Base-by-base conservation (phyloP, 306 rosid species). In the Alnus rubra region DNA sequence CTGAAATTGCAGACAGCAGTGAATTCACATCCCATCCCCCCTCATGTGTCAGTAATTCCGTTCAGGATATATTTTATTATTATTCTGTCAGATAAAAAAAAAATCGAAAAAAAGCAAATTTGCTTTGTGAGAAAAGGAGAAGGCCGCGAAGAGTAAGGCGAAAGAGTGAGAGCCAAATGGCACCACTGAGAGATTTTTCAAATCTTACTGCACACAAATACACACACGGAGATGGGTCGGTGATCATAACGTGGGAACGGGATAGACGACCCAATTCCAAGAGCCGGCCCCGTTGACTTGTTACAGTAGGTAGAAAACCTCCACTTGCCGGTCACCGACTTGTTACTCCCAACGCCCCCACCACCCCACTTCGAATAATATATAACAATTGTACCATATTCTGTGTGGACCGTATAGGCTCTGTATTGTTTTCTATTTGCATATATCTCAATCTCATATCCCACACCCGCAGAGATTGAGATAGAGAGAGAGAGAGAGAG, bases 271-370 rank as follows among this genome's bases (percentile, higher is more conserved):
- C 71, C 53, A 77, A 78, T 86, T 88, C 85, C 90, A 72, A 91
- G 79, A 70, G 58, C 45, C 75, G 77, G 54, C 30, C 56, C 59
- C 86, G 97, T 92, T 91, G 99, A 91, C 98, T 81, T 85, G 86
- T 63, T 67, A 70, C 77, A 71, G 85, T 30, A 74, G 78, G 80
- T 74, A 50, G 79, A 39, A 9, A 71, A 89, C 92, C 94, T 83
- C 87, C 97, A 91, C 84, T 74, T 89, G 94, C 86, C 93, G 53
- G 92, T 94, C 75, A 72, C 86, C 78, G 50, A 31, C 52, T 10
- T 82, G 86, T 80, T 77, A 76, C 83, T 78, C 90, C 87, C 84
- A 23, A 84, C 39, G 56, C 83, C 58, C 74, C 50, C 37, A 53
- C 74, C 64, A 74, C 78, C 73, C 81, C 71, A 44, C 33, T 56